Percentiles rank a stretch among this genome's conserved stretches.
phyloP scores from a whole-genome alignment of 805 yeast genomes.

The Starmerella potacharoeniae region DNA sequence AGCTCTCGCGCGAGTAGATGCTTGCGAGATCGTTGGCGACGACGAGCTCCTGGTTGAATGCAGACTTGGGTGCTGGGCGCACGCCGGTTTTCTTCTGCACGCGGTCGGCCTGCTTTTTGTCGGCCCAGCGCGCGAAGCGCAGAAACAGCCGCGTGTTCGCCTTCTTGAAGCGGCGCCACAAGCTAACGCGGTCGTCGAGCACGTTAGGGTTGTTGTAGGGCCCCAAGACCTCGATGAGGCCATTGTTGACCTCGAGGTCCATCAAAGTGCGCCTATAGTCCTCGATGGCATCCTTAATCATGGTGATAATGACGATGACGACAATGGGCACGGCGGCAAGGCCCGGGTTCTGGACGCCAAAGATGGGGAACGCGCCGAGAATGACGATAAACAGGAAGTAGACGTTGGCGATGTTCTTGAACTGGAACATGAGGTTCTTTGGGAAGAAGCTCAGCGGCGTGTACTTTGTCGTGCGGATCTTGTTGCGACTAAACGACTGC shows the following conservation, averaged over 20 bases:
- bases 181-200: constrained; percentile 40
- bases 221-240: constrained; percentile 48
- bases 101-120: constrained; percentile 19
- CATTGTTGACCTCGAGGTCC: constrained; percentile 61
- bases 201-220: constrained; percentile 54
- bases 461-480: constrained; percentile 91
- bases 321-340: constrained; percentile 73
- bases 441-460: constrained; percentile 86
- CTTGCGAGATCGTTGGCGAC: constrained; percentile 20
- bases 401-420: constrained; percentile 79
- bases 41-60: constrained; percentile 18
- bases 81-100: constrained; percentile 20
- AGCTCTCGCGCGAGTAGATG: constrained; percentile 19
- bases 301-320: constrained; percentile 65
- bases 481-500: constrained; percentile 67
- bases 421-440: constrained; percentile 69
- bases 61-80: constrained; percentile 14
- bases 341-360: constrained; percentile 65
- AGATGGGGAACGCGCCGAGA: constrained; percentile 63
- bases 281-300: constrained; percentile 68
- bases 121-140: constrained; percentile 20
- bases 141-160: constrained; percentile 24
- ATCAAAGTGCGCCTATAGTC: constrained; percentile 56
- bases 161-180: constrained; percentile 66
- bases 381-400: constrained; percentile 75